Percentiles rank a stretch among this genome's conserved stretches.
phyloP scores from a whole-genome alignment of 768 basidiomycete genomes.

The Lactarius hengduanensis region DNA sequence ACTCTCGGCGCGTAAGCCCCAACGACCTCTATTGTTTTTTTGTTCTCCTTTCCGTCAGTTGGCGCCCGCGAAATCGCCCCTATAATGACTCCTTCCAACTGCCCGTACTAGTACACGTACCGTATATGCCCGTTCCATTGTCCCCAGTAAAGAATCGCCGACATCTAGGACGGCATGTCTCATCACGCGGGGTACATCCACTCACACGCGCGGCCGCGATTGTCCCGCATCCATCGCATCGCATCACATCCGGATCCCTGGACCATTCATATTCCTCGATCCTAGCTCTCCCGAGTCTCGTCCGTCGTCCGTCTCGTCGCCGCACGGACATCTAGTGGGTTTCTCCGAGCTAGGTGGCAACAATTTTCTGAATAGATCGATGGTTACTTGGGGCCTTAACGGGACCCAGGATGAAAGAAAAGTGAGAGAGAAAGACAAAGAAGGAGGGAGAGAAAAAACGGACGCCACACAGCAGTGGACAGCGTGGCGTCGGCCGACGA shows the following conservation, averaged over 20 bases:
- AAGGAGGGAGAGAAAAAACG: not conserved
- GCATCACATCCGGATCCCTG: not conserved
- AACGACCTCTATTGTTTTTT: conserved; percentile 7
- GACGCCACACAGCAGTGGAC: not conserved
- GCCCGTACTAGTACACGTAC: not conserved
- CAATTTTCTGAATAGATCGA: not conserved
- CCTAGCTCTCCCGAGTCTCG: not conserved
- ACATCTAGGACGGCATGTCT: not conserved
- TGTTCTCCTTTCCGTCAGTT: not conserved
- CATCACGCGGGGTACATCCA: not conserved
- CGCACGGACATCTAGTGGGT: conserved; percentile 15
- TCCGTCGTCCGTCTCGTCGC: conserved; percentile 7
- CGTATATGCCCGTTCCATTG: not conserved
- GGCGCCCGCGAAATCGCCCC: conserved; percentile 14
- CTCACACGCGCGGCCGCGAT: conserved; percentile 2
- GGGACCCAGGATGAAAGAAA: not conserved
- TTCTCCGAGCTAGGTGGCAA: not conserved
- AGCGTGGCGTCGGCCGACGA: conserved; percentile 5
- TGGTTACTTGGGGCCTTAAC: not conserved
- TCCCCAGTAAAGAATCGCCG: not conserved
- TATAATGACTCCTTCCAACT: conserved; percentile 2
- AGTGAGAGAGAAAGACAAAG: not conserved
- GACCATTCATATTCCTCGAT: not conserved
- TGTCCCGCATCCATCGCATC: conserved; percentile 11
- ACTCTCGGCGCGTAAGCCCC: not conserved